A percentile compares a stretch with the other conserved stretches of the same genome.
Conservation (phyloP, 805 yeast species). For the Isabelozyma heimii region DNA sequence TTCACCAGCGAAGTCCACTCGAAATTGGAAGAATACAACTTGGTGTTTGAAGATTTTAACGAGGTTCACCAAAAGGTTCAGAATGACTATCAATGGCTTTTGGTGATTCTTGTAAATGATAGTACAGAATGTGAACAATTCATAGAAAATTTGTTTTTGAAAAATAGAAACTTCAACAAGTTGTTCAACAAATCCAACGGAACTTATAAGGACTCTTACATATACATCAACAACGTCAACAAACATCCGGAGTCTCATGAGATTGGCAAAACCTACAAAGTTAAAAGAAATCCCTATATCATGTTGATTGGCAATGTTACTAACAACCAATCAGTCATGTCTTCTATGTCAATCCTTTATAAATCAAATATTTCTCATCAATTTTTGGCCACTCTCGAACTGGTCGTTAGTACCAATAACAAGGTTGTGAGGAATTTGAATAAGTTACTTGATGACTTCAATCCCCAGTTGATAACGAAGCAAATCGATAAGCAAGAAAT, state of each 20-base stretch:
- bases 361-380: constrained; percentile 21
- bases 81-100: constrained; percentile 28
- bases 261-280: constrained; percentile 30
- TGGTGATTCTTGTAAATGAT: constrained; percentile 30
- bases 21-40: constrained; percentile 5
- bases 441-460: constrained; percentile 25
- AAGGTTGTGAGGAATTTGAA: constrained; percentile 22
- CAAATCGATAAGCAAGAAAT: constrained; percentile 40
- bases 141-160: constrained; percentile 11
- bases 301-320: constrained; percentile 34
- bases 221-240: constrained; percentile 31
- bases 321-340: constrained; percentile 31
- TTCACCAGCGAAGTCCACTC: not conserved
- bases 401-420: constrained; percentile 15
- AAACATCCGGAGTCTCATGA: constrained; percentile 36
- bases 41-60: constrained; percentile 23
- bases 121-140: constrained; percentile 16
- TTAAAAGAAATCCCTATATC: constrained; percentile 34
- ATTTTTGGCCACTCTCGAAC: constrained; percentile 10
- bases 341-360: constrained; percentile 38
- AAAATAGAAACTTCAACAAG: constrained; percentile 12
- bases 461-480: constrained; percentile 38
- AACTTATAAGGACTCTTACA: constrained; percentile 21
- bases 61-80: constrained; percentile 25
- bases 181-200: constrained; percentile 28